Conservation (phyloP, 225 moss, liverwort and hornwort genomes). For the Sphagnum tenellum region DNA sequence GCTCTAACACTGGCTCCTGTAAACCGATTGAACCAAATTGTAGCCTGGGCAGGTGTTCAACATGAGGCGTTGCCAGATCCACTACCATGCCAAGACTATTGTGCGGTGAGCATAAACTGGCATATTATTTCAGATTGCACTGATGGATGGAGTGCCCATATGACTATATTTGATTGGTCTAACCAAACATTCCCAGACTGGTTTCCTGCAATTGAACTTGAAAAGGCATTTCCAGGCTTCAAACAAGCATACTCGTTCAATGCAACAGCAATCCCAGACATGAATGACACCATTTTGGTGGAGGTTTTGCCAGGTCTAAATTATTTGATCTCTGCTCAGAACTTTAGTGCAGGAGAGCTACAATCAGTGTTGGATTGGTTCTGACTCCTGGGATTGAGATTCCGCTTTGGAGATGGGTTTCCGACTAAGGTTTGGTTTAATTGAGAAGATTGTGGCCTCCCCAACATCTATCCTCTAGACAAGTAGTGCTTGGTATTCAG, state of each 20-base stretch:
- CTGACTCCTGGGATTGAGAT: conserved; percentile 25
- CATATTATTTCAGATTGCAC: conserved; percentile 74
- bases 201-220: conserved; percentile 53
- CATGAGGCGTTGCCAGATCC: conserved; percentile 37
- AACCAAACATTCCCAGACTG: conserved; percentile 43
- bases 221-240: conserved; percentile 31
- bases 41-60: conserved; percentile 41
- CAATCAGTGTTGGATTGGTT: conserved; percentile 27
- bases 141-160: conserved; percentile 63
- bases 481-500: conserved; percentile 1
- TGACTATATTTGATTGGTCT: conserved; percentile 81
- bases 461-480: conserved; percentile 27
- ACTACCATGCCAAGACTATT: conserved; percentile 75
- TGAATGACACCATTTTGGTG: conserved; percentile 35
- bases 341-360: conserved; percentile 40
- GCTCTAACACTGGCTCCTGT: conserved; percentile 64
- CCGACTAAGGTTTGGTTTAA: conserved; percentile 70
- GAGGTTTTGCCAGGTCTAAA: conserved; percentile 21
- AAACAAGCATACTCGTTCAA: conserved; percentile 77
- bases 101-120: conserved; percentile 80
- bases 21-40: conserved; percentile 44
- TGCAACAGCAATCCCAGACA: conserved; percentile 33
- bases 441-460: conserved; percentile 61
- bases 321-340: conserved; percentile 36
- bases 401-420: conserved; percentile 37